Evolutionary conservation across 208 protist genomes (phyloP), one percentile per base, ranked within the genome.

Genomic region (Spongospora subterranea): DNA sequence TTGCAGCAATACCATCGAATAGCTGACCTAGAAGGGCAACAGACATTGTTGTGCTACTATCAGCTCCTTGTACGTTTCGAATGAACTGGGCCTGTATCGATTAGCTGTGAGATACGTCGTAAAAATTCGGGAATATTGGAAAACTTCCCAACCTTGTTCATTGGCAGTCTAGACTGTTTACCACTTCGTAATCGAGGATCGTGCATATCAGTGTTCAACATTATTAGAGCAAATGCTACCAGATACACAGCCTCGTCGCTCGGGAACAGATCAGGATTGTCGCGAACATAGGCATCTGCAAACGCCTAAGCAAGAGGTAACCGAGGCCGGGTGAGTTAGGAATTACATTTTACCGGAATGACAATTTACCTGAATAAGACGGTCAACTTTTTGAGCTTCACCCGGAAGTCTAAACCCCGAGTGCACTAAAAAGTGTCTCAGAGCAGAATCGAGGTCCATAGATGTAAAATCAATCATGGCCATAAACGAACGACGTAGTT

Each of bases 171-270:
- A 13, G 71, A 35, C 35, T 82, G 71, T 43, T 82, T 82, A 6
- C 71, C 71, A 20, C 17, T 43, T 43, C 71, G 71, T 20, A 82
- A n/a, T 6, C 71, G 71, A n/a, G 71, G 90, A 88, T 92, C 88
- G 54, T 92, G 90, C 45, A 89, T 77, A 45, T 92, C 90, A n/a
- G 66, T 77, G 29, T 92, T 92, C 0, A 92, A 35, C 90, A 92
- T 92, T 32, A 89, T 89, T n/a, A 92, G 66, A 0, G 90, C 90
- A 35, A 92, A 92, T 32, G 90, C 53, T 39, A 92, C 40, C 29
- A 92, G 40, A 38, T 89, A 89, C 0, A 54, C 50, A 20, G 29
- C 45, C n/a, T 92, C 90, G n/a, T 35, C 45, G 43, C 50, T 88
- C 29, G n/a, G 11, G 45, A 89, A 92, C 0, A 46, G 45, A 0